Evolutionary conservation across 2,329 filamentous ascomycete genomes (phyloP).

Genomic region (Ophiostoma quercus): DNA sequence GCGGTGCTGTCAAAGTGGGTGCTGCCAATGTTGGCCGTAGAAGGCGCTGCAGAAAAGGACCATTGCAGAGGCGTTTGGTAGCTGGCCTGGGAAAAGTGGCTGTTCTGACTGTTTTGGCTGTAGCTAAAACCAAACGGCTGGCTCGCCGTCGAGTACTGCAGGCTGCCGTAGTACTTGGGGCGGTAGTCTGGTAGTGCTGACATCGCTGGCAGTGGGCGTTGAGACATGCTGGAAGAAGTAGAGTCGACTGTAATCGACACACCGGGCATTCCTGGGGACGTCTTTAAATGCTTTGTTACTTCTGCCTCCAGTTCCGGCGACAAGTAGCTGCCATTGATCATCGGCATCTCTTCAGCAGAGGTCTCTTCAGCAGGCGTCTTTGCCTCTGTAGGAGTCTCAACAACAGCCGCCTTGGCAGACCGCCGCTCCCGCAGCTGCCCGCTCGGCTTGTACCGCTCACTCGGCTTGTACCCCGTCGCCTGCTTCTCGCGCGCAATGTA

Average conservation of each 20-base stretch:
- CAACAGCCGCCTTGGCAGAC: neutral
- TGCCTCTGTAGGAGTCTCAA: too few relatives aligned
- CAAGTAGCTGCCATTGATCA: neutral
- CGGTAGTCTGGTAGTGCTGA: neutral
- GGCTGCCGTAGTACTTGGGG: neutral
- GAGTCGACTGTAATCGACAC: neutral
- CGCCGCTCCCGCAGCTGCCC: too few relatives aligned
- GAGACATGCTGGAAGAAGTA: neutral
- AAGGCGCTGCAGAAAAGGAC: too few relatives aligned
- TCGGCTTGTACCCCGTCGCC: neutral
- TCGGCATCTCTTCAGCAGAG: too few relatives aligned
- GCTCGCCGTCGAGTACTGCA: neutral
- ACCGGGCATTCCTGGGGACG: neutral
- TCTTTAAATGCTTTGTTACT: neutral
- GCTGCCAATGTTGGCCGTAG: too few relatives aligned
- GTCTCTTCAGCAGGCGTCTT: too few relatives aligned
- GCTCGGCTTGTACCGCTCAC: neutral
- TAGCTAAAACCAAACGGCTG: neutral
- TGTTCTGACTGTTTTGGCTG: too few relatives aligned
- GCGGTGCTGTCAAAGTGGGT: too few relatives aligned
- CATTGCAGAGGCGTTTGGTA: too few relatives aligned
- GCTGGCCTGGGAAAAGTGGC: too few relatives aligned
- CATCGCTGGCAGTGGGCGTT: neutral
- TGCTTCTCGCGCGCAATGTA: constrained; percentile 20
- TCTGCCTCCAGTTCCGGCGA: neutral